These are phyloP conservation scores for Singerocomus inundabilis DNA, from an alignment of 1,284 basidiomycete genomes.

Conservation along the genomic window DNA sequence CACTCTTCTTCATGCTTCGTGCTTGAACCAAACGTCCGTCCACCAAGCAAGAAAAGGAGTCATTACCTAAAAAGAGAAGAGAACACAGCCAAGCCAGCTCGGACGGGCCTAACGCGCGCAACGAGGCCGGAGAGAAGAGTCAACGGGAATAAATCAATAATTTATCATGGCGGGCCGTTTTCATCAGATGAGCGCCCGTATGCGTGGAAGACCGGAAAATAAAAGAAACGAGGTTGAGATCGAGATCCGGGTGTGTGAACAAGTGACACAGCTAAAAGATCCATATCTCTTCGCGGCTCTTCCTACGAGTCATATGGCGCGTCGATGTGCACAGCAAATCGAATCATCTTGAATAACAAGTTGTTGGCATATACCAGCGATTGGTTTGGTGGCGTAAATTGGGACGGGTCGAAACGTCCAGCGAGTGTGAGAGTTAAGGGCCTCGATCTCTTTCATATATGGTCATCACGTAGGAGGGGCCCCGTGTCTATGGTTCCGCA, in stretches of 20 bases:
- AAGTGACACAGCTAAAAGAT: neutral
- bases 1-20: too few relatives aligned
- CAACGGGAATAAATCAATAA: too few relatives aligned
- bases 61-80: too few relatives aligned
- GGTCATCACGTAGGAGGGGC: neutral
- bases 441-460: neutral
- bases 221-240: neutral
- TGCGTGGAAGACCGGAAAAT: neutral
- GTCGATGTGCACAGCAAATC: neutral
- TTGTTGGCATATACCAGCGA: neutral
- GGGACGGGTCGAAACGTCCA: neutral
- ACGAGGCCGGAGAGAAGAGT: too few relatives aligned
- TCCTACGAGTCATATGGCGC: constrained; percentile 7
- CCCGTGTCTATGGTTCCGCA: constrained; percentile 8
- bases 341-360: neutral
- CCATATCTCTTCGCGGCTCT: constrained; percentile 3
- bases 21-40: too few relatives aligned
- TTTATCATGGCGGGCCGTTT: too few relatives aligned
- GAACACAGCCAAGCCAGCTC: too few relatives aligned
- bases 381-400: neutral
- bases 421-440: neutral
- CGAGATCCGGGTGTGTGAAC: neutral
- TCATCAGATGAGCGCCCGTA: too few relatives aligned
- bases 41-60: too few relatives aligned
- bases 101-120: too few relatives aligned